Percentiles rank a stretch among this genome's conserved stretches.
phyloP scores from a whole-genome alignment of 202 grass and related monocot genomes.

The Thinopyrum obtusiflorum region DNA sequence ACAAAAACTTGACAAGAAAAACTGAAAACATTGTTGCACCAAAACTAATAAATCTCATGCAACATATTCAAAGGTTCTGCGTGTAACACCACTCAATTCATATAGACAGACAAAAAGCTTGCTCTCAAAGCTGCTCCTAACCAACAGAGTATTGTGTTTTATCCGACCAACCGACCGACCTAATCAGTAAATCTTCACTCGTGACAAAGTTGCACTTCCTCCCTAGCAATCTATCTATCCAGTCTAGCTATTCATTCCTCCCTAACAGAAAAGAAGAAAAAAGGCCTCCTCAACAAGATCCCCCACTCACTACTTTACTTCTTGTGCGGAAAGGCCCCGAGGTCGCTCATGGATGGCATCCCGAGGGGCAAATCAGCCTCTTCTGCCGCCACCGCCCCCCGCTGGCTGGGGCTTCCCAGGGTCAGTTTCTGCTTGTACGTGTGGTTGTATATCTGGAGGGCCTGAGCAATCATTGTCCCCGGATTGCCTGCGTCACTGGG shows the following conservation, averaged over 20 bases:
- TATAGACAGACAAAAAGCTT: background rate
- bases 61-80: background rate
- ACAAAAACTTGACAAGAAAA: no score
- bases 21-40: no score
- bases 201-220: no score
- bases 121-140: background rate
- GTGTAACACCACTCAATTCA: background rate
- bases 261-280: background rate
- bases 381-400: background rate
- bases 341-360: background rate
- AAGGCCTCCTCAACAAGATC: no score
- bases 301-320: background rate
- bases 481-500: constrained; percentile 55
- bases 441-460: constrained; percentile 61
- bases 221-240: no score
- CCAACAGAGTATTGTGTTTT: background rate
- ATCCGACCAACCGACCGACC: background rate
- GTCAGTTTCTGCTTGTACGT: constrained; percentile 14
- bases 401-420: background rate
- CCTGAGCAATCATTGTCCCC: constrained; percentile 64
- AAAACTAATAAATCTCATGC: no score
- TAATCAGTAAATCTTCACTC: background rate
- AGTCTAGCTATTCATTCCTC: background rate
- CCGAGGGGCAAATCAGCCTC: background rate
- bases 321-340: background rate